Conservation (phyloP, 257 asterid species). For the Solanum etuberosum region DNA sequence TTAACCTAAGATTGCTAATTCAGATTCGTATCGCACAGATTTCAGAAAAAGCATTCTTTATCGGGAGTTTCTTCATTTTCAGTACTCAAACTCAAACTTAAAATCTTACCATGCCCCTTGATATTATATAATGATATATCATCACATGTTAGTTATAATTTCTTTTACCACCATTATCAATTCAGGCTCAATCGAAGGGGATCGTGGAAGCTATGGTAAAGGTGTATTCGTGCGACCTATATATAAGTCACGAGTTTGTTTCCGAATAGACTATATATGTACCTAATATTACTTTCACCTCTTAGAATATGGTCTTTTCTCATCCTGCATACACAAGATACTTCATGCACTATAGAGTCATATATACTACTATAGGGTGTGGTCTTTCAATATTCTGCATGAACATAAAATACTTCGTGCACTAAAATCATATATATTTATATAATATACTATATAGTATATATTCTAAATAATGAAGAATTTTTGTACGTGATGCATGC, state of each 20-base stretch:
- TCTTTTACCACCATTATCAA: too few relatives aligned
- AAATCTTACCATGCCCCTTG: neutral
- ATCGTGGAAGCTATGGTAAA: too few relatives aligned
- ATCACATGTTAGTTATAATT: neutral
- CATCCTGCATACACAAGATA: neutral
- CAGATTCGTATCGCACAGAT: accelerated
- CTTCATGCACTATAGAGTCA: neutral
- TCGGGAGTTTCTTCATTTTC: neutral
- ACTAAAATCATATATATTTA: neutral
- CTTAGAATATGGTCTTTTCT: neutral
- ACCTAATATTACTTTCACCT: neutral
- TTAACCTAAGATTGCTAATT: neutral
- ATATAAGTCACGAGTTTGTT: neutral
- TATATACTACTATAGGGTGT: neutral
- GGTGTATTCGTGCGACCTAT: neutral
- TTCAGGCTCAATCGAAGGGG: neutral
- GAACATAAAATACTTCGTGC: neutral
- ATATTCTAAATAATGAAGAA: neutral
- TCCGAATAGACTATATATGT: neutral
- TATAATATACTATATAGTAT: neutral
- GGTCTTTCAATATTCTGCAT: neutral
- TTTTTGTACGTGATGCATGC: neutral
- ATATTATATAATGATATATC: neutral
- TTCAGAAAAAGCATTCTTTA: neutral
- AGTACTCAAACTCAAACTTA: neutral